Conservation (phyloP, 208 protist genomes). For the Balamuthia mandrillaris region DNA sequence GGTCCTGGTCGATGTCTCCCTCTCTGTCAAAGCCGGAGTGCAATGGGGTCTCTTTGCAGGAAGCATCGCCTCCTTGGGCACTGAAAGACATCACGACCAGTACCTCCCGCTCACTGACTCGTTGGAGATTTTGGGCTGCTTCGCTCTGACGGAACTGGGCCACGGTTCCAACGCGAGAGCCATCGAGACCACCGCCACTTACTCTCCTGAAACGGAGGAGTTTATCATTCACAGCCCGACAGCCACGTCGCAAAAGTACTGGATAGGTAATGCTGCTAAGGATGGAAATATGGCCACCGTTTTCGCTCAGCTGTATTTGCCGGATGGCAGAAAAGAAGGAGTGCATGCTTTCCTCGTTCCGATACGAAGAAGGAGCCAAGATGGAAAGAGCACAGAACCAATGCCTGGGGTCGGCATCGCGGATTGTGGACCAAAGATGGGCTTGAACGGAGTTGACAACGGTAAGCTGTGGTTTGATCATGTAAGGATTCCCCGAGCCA, state of each 20-base stretch:
- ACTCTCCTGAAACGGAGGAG: constrained; percentile 41
- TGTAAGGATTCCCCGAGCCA: constrained; percentile 10
- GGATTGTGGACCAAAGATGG: constrained; percentile 34
- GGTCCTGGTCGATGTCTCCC: constrained; percentile 44
- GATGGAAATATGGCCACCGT: constrained; percentile 47
- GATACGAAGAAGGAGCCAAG: background rate
- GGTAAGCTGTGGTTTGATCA: constrained; percentile 19
- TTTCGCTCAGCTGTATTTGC: constrained; percentile 42
- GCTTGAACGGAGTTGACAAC: constrained; percentile 35
- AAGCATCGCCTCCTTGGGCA: background rate
- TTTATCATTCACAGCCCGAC: constrained; percentile 68
- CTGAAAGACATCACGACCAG: background rate
- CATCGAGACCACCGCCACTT: constrained; percentile 68
- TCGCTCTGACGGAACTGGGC: constrained; percentile 36
- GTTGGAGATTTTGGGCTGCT: background rate
- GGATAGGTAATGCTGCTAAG: constrained; percentile 61
- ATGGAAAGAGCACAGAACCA: background rate
- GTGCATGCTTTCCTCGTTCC: constrained; percentile 37
- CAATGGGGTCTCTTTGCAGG: constrained; percentile 24
- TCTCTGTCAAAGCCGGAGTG: constrained; percentile 11
- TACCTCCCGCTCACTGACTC: background rate
- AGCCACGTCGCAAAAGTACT: constrained; percentile 52
- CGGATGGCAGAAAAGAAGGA: constrained; percentile 35
- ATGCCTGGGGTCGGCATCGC: constrained; percentile 24
- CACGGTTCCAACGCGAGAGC: constrained; percentile 61